Percentiles rank a stretch among this genome's conserved stretches.
Conservation (phyloP, 805 yeast genomes). For the Blastobotrys robertii region DNA sequence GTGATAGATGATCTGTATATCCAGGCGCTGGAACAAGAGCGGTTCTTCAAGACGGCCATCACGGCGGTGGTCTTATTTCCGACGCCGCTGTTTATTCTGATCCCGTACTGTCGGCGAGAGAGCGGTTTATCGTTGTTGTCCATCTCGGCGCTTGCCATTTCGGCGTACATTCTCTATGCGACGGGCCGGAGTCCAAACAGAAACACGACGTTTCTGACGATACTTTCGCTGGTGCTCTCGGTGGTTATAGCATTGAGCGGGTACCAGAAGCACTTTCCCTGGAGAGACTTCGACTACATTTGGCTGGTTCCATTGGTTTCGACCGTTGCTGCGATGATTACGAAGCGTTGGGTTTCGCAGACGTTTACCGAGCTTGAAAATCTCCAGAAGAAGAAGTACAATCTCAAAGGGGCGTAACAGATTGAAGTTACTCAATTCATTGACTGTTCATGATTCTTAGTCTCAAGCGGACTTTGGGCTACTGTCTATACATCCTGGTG, state of each 20-base stretch:
- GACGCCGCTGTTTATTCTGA: conserved; percentile 23
- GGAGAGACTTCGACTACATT: conserved; percentile 21
- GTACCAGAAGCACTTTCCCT: conserved; percentile 17
- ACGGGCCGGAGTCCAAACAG: neutral
- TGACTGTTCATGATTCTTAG: too few relatives aligned
- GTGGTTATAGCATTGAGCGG: conserved; percentile 16
- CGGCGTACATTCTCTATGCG: conserved; percentile 18
- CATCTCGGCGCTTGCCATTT: conserved; percentile 16
- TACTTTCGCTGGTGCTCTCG: conserved; percentile 12
- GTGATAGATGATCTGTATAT: conserved; percentile 17
- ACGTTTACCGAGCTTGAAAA: conserved; percentile 9
- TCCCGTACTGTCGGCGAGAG: conserved; percentile 21
- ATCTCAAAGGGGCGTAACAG: conserved; percentile 21
- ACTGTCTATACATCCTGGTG: too few relatives aligned
- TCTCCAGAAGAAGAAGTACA: conserved; percentile 16
- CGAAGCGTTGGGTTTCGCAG: conserved; percentile 23
- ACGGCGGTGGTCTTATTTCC: conserved; percentile 22
- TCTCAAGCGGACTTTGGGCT: too few relatives aligned
- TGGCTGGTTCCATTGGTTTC: conserved; percentile 25
- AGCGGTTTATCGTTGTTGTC: conserved; percentile 22
- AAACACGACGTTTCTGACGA: conserved; percentile 5
- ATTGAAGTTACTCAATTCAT: too few relatives aligned
- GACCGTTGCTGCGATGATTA: conserved; percentile 15
- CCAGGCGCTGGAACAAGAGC: conserved; percentile 18
- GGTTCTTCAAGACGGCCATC: conserved; percentile 18